Evolutionary conservation across 345 rosid genomes (phyloP).

Genomic region (Linum lewisii): DNA sequence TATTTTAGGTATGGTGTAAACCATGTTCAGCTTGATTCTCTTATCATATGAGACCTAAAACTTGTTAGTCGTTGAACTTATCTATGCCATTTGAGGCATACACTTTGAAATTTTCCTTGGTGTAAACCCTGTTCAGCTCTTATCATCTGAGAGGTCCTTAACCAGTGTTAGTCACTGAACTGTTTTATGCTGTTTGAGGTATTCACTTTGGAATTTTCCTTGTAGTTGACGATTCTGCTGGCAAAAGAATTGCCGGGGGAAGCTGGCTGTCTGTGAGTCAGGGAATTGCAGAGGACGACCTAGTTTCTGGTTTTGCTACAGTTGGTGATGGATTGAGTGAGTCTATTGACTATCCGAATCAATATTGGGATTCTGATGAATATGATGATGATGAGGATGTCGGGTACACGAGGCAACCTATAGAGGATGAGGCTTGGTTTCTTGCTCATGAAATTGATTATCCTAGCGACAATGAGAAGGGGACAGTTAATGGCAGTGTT

Average conservation of each 20-base stretch:
- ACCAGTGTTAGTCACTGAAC: not conserved
- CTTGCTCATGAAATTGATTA: constrained; percentile 97
- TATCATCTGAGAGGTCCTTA: too few species aligned
- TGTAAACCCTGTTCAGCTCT: too few species aligned
- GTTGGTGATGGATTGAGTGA: constrained; percentile 94
- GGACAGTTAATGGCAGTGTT: constrained; percentile 63
- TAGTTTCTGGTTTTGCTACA: constrained; percentile 97
- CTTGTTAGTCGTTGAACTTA: not conserved
- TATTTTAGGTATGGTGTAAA: not conserved
- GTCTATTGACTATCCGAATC: constrained; percentile 80
- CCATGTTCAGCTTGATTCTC: not conserved
- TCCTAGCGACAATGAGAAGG: constrained; percentile 97
- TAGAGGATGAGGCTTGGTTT: constrained; percentile 98
- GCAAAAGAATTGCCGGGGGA: constrained; percentile 71
- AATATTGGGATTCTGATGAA: constrained; percentile 99
- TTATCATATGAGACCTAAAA: not conserved
- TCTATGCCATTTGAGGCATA: not conserved
- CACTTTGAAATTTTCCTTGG: not conserved
- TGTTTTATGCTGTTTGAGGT: not conserved
- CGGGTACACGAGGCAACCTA: constrained; percentile 95
- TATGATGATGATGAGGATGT: constrained; percentile 94
- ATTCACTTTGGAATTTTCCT: not conserved
- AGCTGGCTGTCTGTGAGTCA: constrained; percentile 97
- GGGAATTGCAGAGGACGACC: constrained; percentile 96
- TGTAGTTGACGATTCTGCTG: constrained; percentile 40